Base-by-base conservation (phyloP, 1,139 yeast genomes). In the Candida tetrigidarum region DNA sequence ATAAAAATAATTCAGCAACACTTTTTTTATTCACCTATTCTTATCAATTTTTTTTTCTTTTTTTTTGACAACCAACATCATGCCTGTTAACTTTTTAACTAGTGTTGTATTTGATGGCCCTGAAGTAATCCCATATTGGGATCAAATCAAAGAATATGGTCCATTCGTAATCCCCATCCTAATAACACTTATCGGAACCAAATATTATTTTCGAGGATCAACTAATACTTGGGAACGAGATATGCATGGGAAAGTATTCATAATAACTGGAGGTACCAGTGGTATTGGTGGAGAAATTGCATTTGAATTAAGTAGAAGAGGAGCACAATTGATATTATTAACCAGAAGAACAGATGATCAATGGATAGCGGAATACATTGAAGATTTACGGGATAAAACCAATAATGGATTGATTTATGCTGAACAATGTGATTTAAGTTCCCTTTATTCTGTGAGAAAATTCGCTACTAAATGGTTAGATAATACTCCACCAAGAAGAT, bases 381-480 rank as follows among this genome's bases (percentile, higher is more conserved):
- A 86, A 36, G 96, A 88, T 57, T 65, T 93, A 48, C 74, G 99
- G 48, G 85, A 81, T 15, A 67, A 64, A 23, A 84, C 93, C 23
- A 74, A 75, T 40, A 93, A 92, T 65, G 77, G 78, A 45, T 63
- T 92, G 74, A 81, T 93, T 32, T 92, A 89, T 62, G 95, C 95
- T 10, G 99, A 93, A 59, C 80, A 84, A 53, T 90, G 96, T 63
- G 96, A 95, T 62, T 71, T 93, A 49, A 74, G 81, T 20, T 84
- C 89, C 45, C 70, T 93, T 49, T 73, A 84, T 60, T 83, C 92
- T 5, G 76, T 93, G n/a, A 76, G 99, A 54, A 83, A 84, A 61
- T 93, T 93, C 70, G 97, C 97, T 25, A 92, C 99, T 1, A 83
- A 77, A 51, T 93, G 98, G 98, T 74, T 93, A 48, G 96, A 93